These are phyloP conservation scores for Fraxinus sp. DNA, from an alignment of 305 asterid species.

Conservation along the genomic window DNA sequence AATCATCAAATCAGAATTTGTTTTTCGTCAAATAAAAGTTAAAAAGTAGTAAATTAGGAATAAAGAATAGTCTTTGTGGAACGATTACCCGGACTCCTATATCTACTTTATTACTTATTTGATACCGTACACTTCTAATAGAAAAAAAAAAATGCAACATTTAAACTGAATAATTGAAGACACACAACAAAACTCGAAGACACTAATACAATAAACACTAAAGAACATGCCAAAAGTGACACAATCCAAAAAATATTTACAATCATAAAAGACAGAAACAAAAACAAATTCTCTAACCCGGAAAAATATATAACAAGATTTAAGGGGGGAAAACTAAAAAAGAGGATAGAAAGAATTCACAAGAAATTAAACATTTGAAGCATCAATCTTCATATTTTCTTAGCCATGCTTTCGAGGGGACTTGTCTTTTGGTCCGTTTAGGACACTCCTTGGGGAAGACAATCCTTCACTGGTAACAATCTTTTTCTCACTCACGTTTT, in stretches of 20 bases:
- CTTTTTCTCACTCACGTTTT: neutral
- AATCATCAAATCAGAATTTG: too few relatives aligned
- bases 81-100: too few relatives aligned
- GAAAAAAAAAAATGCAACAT: too few relatives aligned
- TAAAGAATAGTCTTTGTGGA: too few relatives aligned
- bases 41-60: too few relatives aligned
- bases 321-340: neutral
- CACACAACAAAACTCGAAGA: neutral
- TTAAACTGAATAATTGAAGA: too few relatives aligned
- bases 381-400: neutral
- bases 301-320: neutral
- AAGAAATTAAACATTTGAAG: neutral
- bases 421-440: conserved; percentile 3
- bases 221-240: neutral
- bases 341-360: neutral
- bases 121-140: too few relatives aligned
- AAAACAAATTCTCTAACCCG: neutral
- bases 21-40: too few relatives aligned
- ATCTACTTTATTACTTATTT: too few relatives aligned
- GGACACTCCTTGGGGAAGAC: neutral
- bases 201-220: neutral
- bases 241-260: neutral
- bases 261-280: neutral
- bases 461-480: neutral
- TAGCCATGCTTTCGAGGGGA: neutral